phyloP scores from a whole-genome alignment of 441 rosid genomes.

The Euphorbia celastroides region DNA sequence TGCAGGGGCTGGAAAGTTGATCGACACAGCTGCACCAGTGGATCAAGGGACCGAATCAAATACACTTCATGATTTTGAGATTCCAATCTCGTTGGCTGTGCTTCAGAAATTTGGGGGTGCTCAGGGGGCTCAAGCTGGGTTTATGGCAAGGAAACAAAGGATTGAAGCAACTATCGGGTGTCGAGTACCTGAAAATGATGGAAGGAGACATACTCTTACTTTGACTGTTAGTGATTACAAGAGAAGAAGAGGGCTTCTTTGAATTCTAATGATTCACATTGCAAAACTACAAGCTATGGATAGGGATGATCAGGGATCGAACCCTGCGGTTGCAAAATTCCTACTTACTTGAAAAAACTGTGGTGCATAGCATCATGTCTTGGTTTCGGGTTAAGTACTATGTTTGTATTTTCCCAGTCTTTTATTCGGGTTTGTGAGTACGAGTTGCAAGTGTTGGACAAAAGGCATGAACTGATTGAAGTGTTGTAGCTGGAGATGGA shows the following conservation, averaged over 20 bases:
- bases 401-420: not conserved
- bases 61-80: conserved; percentile 67
- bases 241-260: conserved; percentile 95
- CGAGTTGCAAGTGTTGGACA: not conserved
- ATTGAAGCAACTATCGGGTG: conserved; percentile 84
- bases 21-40: conserved; percentile 90
- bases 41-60: conserved; percentile 75
- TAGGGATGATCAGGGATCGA: no score
- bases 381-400: no score
- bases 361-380: not conserved
- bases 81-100: conserved; percentile 53
- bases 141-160: conserved; percentile 86
- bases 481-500: not conserved
- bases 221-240: conserved; percentile 94
- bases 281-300: not conserved
- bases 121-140: conserved; percentile 79
- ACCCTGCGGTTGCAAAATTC: no score
- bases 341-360: no score
- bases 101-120: conserved; percentile 78
- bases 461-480: not conserved
- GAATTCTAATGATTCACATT: conserved; percentile 20
- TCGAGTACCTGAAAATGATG: conserved; percentile 74
- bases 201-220: conserved; percentile 76
- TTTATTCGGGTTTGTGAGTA: not conserved
- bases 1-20: conserved; percentile 92